These are phyloP conservation scores for Sporormia fimetaria DNA, from an alignment of 495 filamentous ascomycete species.

Conservation along the genomic window DNA sequence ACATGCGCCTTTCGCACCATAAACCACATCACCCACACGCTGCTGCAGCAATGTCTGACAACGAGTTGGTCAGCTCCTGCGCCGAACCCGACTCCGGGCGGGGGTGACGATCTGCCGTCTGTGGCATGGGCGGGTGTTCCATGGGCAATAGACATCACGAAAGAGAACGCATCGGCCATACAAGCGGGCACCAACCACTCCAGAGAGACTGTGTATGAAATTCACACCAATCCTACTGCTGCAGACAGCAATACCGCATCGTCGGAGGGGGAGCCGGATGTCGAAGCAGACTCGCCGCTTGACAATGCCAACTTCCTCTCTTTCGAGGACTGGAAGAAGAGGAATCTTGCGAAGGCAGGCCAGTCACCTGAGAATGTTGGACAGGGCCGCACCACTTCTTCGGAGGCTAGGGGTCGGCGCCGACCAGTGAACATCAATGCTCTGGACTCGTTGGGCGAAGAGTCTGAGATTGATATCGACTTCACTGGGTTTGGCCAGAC, in stretches of 20 bases:
- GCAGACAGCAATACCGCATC: conserved; percentile 6
- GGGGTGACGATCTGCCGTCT: conserved; percentile 14
- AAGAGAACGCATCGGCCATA: background rate
- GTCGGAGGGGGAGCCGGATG: conserved; percentile 30
- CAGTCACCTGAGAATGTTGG: conserved; percentile 70
- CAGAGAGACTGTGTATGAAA: background rate
- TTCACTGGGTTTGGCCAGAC: conserved; percentile 56
- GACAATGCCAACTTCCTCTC: conserved; percentile 84
- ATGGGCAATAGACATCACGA: conserved; percentile 1
- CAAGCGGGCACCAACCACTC: background rate
- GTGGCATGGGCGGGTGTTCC: conserved; percentile 5
- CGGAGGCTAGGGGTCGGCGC: conserved; percentile 35
- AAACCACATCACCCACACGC: conserved; percentile 69
- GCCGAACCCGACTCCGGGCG: background rate
- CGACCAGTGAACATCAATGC: conserved; percentile 49
- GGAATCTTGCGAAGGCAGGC: conserved; percentile 76
- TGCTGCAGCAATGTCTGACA: conserved; percentile 66
- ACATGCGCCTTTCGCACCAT: conserved; percentile 58
- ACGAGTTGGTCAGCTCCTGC: conserved; percentile 34
- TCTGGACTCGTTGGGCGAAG: conserved; percentile 69
- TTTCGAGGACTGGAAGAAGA: conserved; percentile 96
- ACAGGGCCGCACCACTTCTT: conserved; percentile 33
- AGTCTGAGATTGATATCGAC: conserved; percentile 81
- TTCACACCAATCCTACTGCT: background rate
- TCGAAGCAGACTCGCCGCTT: conserved; percentile 56